A percentile compares a stretch with the other conserved stretches of the same genome.
These are phyloP conservation scores for Cordyceps javanica DNA, from an alignment of 2,329 filamentous ascomycete species.

Conservation along the genomic window DNA sequence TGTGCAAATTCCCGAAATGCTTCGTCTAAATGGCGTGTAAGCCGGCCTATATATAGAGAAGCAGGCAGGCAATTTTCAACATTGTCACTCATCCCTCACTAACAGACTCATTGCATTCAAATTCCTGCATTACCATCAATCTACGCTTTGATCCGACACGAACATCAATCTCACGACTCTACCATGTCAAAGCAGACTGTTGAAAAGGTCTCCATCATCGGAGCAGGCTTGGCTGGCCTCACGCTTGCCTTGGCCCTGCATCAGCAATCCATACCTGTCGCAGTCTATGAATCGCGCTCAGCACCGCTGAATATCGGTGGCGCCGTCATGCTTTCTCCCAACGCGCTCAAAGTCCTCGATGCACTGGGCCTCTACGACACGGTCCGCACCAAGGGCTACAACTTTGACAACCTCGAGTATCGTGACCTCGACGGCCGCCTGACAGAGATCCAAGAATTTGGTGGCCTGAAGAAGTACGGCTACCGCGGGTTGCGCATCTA, in stretches of 20 bases:
- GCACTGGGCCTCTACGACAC: constrained; percentile 40
- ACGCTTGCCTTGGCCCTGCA: constrained; percentile 49
- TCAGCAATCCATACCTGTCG: constrained; percentile 40
- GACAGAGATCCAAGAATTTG: constrained; percentile 41
- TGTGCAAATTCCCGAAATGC: not conserved
- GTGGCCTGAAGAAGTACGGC: constrained; percentile 39
- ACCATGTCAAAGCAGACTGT: not conserved
- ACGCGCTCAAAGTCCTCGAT: constrained; percentile 49
- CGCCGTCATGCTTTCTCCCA: constrained; percentile 54
- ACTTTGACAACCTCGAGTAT: constrained; percentile 46
- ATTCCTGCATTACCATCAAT: not conserved
- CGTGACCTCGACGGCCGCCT: constrained; percentile 27
- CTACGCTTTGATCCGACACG: not conserved
- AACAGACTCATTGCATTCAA: not conserved
- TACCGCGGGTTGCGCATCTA: constrained; percentile 50
- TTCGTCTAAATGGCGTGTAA: not conserved
- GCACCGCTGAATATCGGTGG: constrained; percentile 43
- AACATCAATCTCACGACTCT: not conserved
- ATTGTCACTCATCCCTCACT: not conserved
- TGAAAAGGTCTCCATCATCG: constrained; percentile 24
- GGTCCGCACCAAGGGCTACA: constrained; percentile 39
- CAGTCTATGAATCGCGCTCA: constrained; percentile 44
- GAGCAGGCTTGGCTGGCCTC: constrained; percentile 40
- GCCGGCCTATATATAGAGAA: not conserved
- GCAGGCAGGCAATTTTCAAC: not conserved